Evolutionary conservation across 2,329 filamentous ascomycete genomes (phyloP).

Genomic region (Metarhizium sp.): DNA sequence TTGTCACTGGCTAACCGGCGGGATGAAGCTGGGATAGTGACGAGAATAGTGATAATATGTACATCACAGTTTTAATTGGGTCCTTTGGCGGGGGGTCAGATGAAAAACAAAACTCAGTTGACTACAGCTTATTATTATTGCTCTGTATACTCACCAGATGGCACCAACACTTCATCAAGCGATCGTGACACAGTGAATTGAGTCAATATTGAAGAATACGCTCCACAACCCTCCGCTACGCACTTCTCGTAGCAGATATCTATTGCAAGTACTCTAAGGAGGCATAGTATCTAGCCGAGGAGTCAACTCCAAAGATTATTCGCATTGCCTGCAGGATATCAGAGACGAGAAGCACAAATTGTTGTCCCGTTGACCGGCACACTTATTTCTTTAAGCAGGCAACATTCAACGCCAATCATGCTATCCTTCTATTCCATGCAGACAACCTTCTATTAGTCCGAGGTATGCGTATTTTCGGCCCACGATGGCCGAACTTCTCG

Average conservation of each 20-base stretch:
- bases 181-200: background rate
- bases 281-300: too few relatives aligned
- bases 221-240: background rate
- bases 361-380: background rate
- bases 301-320: too few relatives aligned
- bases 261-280: too few relatives aligned
- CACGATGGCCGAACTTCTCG: constrained; percentile 53
- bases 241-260: constrained; percentile 4
- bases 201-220: background rate
- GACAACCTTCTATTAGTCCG: constrained; percentile 34
- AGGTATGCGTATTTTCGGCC: constrained; percentile 46
- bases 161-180: background rate
- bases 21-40: too few relatives aligned
- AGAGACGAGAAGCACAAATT: too few relatives aligned
- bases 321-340: too few relatives aligned
- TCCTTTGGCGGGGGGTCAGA: background rate
- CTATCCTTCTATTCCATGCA: background rate
- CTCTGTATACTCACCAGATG: background rate
- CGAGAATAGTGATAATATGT: too few relatives aligned
- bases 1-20: too few relatives aligned
- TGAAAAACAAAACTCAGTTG: background rate
- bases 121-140: background rate
- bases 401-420: too few relatives aligned
- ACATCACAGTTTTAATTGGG: background rate
- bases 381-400: background rate